Evolutionary conservation across 768 basidiomycete species (phyloP), one percentile per base, ranked within the genome.

Genomic region (Hygrocybe coccinea): DNA sequence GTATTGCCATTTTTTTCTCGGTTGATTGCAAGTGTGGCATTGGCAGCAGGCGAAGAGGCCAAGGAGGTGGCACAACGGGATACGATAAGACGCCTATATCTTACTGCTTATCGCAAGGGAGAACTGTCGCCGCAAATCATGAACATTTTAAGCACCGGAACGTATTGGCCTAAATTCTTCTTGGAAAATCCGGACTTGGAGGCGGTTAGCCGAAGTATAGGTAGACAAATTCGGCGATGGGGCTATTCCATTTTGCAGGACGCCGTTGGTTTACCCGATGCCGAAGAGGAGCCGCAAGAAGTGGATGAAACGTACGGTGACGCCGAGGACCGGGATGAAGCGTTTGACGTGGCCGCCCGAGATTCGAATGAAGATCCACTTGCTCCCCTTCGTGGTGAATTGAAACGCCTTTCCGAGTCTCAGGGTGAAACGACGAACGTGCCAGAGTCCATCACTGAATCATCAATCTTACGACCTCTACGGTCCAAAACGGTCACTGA

Each of bases 151-250:
- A 80, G 69, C 54, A 83, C 85, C 0, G 80, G 78, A 15, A 83
- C 87, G 1, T 83, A 75, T 55, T 91, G 87, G 87, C 82, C 86
- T 4, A 73, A 76, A 34, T 65, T 84, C n/a, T 90, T 89, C 65
- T 76, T 92, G 17, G 90, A 92, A 57, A 79, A 84, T 60, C 90
- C 90, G 0, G 89, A 92, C 66, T 50, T 78, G 29, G 87, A 89
- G 65, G 82, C 81, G 0, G 84, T 86, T 10, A 73, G 80, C 17
- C 71, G 81, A 55, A 84, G 79, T 52, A 78, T 91, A 11, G 83
- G 84, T 4, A 69, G 83, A 29, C 80, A 81, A 1, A 76, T 91
- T 47, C 78, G 86, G 14, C 65, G 71, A 50, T 89, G 85, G 85
- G 71, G 78, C 29, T 87, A 88, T 64, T 76, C 87, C 0, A 73